phyloP scores from a whole-genome alignment of 2,329 filamentous ascomycete genomes.

The Fusarium agapanthi region DNA sequence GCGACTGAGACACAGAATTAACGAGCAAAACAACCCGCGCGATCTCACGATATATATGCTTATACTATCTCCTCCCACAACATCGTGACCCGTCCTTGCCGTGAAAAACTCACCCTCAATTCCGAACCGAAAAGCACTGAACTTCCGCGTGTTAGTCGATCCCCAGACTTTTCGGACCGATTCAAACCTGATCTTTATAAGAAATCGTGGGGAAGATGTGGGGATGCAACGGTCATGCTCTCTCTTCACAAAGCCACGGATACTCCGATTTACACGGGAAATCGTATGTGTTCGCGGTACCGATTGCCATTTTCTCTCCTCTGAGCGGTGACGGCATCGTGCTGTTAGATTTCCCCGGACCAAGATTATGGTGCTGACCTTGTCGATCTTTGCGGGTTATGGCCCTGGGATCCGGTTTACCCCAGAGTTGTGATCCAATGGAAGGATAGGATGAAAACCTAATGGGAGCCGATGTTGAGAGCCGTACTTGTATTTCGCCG shows the following conservation, averaged over 20 bases:
- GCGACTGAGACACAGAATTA: not conserved
- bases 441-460: not conserved
- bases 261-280: not conserved
- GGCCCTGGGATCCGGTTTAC: slow-evolving; percentile 12
- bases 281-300: not conserved
- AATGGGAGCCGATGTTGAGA: not conserved
- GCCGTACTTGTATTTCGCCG: slow-evolving; percentile 1
- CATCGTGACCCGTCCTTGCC: not conserved
- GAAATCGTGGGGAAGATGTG: slow-evolving; percentile 26
- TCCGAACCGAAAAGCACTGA: not conserved
- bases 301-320: not conserved
- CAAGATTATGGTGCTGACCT: slow-evolving; percentile 2
- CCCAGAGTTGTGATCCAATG: slow-evolving; percentile 16
- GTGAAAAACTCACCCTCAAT: not conserved
- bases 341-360: not conserved
- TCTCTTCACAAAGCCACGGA: not conserved
- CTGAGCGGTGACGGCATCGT: slow-evolving; percentile 16
- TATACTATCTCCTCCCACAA: not conserved
- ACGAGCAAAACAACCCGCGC: not conserved
- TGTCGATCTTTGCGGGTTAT: slow-evolving; percentile 21
- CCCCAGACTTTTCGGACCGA: slow-evolving; percentile 28
- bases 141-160: not conserved
- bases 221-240: slow-evolving; percentile 15
- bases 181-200: slow-evolving; percentile 8
- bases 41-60: slow-evolving; percentile 5